Base-by-base conservation (phyloP, 2,329 filamentous ascomycete genomes). In the Pochonia chlamydosporia region DNA sequence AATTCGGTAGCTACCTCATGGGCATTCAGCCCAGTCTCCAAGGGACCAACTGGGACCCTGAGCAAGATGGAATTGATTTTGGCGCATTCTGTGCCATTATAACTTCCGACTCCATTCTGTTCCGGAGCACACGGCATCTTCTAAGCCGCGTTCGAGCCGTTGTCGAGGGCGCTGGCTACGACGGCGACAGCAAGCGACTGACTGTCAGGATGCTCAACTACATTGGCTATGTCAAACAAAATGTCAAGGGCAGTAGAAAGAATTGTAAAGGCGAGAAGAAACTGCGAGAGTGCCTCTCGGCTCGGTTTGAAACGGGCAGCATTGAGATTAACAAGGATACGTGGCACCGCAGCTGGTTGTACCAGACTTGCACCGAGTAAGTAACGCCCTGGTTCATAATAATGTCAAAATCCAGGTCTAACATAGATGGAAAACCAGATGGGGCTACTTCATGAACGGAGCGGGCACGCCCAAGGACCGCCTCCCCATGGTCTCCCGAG, bases 391-490 rank as follows among this genome's bases (percentile, higher is more conserved):
- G n/a, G n/a, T n/a, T n/a, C 11, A 8, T 18, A 7, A 8, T 23
- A 13, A 11, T 39, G 18, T 6, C 10, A 13, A 20, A 36, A 7
- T 7, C 4, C 7, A 33, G 7, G 43, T 48, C 40, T 54, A 10
- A 37, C 59, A 61, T 49, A 16, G n/a, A 3, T 16, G 25, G 7
- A 16, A 42, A 11, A n/a, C 40, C 13, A 78, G 81, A 74, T 93
- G 87, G 87, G 89, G 88, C 9, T 93, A 81, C 65, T 79, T 91
- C 43, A 78, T 84, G 54, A 89, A 85, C 1, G 88, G 89, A 41
- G 83, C 80, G 4, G 79, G 82, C 23, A 81, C 83, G 0, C 88
- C 88, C 0, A 56, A 68, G 1, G 69, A 78, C 49, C 75, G 82
- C 46, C 74, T 84, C 1, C 84, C 89, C 0, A 64, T 95, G 5